Base-by-base conservation (phyloP, 148 eudicot species). In the Heliamphora exappendiculata region DNA sequence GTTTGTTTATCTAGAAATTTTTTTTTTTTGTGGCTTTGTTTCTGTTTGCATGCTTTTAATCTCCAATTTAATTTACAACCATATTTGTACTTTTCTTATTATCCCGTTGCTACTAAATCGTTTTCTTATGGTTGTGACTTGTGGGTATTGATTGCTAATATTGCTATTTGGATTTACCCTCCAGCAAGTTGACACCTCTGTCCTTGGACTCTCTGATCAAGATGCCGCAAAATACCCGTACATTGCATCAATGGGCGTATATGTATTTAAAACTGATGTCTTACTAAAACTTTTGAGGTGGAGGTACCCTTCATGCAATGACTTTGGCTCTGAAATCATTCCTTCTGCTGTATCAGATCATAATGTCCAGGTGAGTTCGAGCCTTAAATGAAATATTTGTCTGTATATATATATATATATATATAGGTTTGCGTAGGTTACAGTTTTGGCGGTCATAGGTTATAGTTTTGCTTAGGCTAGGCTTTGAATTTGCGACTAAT, bases 191-290 rank as follows among this genome's bases (percentile, higher is more conserved):
- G 99, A 96, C 78, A 93, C 94, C 28, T 80, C 90, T 75, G 76
- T 93, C 42, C 84, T 96, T 26, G 99, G 99, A 69, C 79, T 93
- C 29, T 88, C 95, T 36, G 78, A 39, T 6, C 74, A 89, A 78
- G 91, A 91, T 34, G 98, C 99, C 14, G 49, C 67, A 59, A 82
- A 42, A 49, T 85, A 82, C 77, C 99, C 98, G 7, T 91, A 92
- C 82, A 91, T 93, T 84, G 99, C 96, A 78, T 95, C 99, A 16
- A 95, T 95, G 99, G 99, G 97, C 47, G 94, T 95, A 28, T 93
- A 95, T 45, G 92, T 91, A 45, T 95, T 95, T 57, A 88, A 64
- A 83, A 93, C 84, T 42, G 93, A 95, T 66, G 94, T 91, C 11
- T 78, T 95, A 33, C 89, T 93, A 58, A 87, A 93, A 83, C 93